These are phyloP conservation scores for Nephelium lappaceum DNA, from an alignment of 345 rosid genomes.

Conservation along the genomic window DNA sequence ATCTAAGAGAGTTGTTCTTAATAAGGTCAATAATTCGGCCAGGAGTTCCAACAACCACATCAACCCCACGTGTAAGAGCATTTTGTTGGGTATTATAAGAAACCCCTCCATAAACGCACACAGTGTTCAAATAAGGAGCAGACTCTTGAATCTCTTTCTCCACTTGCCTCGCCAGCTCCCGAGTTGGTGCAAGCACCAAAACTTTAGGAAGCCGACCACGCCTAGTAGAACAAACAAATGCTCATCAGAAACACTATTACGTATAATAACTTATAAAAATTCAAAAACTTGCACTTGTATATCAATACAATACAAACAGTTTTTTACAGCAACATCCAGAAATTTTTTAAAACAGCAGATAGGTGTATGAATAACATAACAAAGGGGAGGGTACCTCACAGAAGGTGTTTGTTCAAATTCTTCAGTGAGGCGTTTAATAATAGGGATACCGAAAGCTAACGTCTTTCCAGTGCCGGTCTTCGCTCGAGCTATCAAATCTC, in stretches of 20 bases:
- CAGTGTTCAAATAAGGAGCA: slow-evolving; percentile 80
- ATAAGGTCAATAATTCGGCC: slow-evolving; percentile 92
- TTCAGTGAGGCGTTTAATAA: slow-evolving; percentile 78
- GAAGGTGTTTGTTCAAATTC: slow-evolving; percentile 17
- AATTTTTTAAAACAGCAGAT: too few species aligned
- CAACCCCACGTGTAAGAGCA: slow-evolving; percentile 90
- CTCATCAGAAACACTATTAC: slow-evolving; percentile 4
- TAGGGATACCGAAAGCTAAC: slow-evolving; percentile 93
- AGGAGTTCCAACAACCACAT: slow-evolving; percentile 97
- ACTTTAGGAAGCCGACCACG: slow-evolving; percentile 76
- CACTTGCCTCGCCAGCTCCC: slow-evolving; percentile 94
- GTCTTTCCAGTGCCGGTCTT: slow-evolving; percentile 99
- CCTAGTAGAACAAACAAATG: slow-evolving; percentile 33
- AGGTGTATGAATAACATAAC: too few species aligned
- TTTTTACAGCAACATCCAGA: too few species aligned
- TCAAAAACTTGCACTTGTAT: too few species aligned
- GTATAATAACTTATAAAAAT: too few species aligned
- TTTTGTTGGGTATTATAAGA: slow-evolving; percentile 76
- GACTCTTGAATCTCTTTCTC: slow-evolving; percentile 95
- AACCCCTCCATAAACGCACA: slow-evolving; percentile 97
- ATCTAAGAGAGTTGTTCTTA: slow-evolving; percentile 68
- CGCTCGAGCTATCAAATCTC: slow-evolving; percentile 94
- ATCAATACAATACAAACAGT: too few species aligned
- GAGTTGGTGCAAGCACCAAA: slow-evolving; percentile 86
- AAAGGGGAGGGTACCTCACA: too few species aligned